Conservation (phyloP, 2,329 filamentous ascomycete species). For the Fusarium sp. region DNA sequence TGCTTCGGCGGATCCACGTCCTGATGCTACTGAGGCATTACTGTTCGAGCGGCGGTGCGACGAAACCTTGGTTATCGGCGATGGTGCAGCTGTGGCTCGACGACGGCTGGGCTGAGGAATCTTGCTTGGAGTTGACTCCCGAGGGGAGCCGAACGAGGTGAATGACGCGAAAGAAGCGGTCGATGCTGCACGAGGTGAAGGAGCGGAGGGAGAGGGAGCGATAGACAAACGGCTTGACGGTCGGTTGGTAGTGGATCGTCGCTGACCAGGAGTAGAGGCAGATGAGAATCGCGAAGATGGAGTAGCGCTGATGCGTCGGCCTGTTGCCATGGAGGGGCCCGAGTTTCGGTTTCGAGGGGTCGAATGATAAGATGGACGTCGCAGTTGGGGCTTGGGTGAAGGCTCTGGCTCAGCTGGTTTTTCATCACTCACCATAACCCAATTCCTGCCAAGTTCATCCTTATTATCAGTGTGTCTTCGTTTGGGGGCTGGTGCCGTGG, state of each 20-base stretch:
- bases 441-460: conserved; percentile 72
- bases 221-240: conserved; percentile 60
- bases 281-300: conserved; percentile 48
- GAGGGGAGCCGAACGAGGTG: conserved; percentile 49
- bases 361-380: conserved; percentile 40
- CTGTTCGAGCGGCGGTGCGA: conserved; percentile 59
- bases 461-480: conserved; percentile 64
- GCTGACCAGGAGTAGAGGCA: conserved; percentile 42
- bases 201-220: conserved; percentile 28
- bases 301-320: conserved; percentile 58
- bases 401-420: conserved; percentile 34
- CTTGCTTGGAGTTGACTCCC: conserved; percentile 55
- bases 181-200: conserved; percentile 43
- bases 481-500: conserved; percentile 61
- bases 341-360: conserved; percentile 50
- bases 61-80: conserved; percentile 24
- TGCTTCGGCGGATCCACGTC: conserved; percentile 43
- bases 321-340: conserved; percentile 48
- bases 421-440: conserved; percentile 73
- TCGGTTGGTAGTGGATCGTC: conserved; percentile 39
- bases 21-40: conserved; percentile 56
- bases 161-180: conserved; percentile 51
- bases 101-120: conserved; percentile 50
- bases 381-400: conserved; percentile 39
- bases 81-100: conserved; percentile 35